phyloP scores from a whole-genome alignment of 139 green algal genomes.

The Edaphochlamys debaryana region DNA sequence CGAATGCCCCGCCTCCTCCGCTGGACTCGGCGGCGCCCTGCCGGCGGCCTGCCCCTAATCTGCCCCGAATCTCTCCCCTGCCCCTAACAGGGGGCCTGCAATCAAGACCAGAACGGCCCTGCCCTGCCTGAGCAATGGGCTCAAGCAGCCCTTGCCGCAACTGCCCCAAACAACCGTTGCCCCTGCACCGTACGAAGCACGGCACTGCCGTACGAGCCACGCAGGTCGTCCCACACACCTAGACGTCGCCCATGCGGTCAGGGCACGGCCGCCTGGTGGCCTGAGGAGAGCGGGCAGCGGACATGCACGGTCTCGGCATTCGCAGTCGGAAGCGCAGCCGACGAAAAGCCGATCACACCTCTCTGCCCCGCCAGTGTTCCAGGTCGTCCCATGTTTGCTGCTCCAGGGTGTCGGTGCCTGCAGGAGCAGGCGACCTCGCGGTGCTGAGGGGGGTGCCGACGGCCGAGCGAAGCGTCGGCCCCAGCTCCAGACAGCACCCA shows the following conservation, averaged over 20 bases:
- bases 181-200: no score
- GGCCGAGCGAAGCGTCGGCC: not conserved
- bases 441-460: not conserved
- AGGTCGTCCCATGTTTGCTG: not conserved
- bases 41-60: no score
- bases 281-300: not conserved
- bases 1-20: no score
- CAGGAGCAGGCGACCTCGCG: not conserved
- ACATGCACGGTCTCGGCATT: not conserved
- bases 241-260: not conserved
- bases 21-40: no score
- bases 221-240: slow-evolving; percentile 1
- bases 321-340: no score
- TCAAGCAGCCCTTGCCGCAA: no score
- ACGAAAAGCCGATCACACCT: not conserved
- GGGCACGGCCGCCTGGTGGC: not conserved
- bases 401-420: not conserved
- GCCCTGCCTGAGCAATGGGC: no score
- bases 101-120: no score
- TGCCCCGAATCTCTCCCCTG: no score
- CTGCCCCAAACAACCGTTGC: no score
- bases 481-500: not conserved
- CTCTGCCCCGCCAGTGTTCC: slow-evolving; percentile 10
- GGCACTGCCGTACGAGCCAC: no score
- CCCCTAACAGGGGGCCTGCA: no score